Conservation (phyloP, 2,329 filamentous ascomycete species). For the Allantophomopsis lycopodina region DNA sequence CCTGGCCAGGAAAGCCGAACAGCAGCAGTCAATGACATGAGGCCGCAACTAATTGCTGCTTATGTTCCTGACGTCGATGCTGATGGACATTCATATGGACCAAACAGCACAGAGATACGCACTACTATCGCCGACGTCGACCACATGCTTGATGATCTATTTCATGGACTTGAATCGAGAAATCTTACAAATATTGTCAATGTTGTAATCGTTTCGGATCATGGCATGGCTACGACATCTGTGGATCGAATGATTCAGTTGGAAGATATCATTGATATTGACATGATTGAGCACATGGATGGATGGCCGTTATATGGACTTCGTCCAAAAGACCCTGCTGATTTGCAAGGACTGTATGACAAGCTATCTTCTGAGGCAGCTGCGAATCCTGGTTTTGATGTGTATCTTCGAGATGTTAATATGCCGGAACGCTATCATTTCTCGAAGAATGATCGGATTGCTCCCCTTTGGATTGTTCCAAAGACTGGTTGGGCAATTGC, state of each 20-base stretch:
- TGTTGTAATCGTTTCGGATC: slow-evolving; percentile 89
- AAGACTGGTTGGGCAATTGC: slow-evolving; percentile 90
- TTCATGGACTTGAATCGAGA: slow-evolving; percentile 61
- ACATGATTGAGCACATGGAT: slow-evolving; percentile 69
- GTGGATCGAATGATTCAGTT: slow-evolving; percentile 70
- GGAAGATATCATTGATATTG: slow-evolving; percentile 73
- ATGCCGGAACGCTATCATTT: slow-evolving; percentile 96
- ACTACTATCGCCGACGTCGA: slow-evolving; percentile 70
- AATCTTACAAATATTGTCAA: slow-evolving; percentile 89
- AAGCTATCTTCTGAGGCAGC: slow-evolving; percentile 40
- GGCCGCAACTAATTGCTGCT: slow-evolving; percentile 83
- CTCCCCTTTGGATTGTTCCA: slow-evolving; percentile 87
- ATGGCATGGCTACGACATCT: slow-evolving; percentile 95
- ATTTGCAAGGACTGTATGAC: slow-evolving; percentile 56
- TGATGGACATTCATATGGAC: slow-evolving; percentile 78
- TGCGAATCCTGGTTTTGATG: slow-evolving; percentile 59
- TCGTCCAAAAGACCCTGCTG: slow-evolving; percentile 56
- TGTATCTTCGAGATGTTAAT: slow-evolving; percentile 73
- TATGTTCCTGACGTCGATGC: slow-evolving; percentile 90
- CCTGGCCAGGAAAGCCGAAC: slow-evolving; percentile 53
- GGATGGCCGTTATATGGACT: slow-evolving; percentile 92
- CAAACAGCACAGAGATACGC: slow-evolving; percentile 86
- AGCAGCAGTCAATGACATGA: slow-evolving; percentile 33
- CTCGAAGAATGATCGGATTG: slow-evolving; percentile 74
- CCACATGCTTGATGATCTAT: slow-evolving; percentile 63